Evolutionary conservation across 768 basidiomycete species (phyloP).

Genomic region (Artomyces pyxidatus): DNA sequence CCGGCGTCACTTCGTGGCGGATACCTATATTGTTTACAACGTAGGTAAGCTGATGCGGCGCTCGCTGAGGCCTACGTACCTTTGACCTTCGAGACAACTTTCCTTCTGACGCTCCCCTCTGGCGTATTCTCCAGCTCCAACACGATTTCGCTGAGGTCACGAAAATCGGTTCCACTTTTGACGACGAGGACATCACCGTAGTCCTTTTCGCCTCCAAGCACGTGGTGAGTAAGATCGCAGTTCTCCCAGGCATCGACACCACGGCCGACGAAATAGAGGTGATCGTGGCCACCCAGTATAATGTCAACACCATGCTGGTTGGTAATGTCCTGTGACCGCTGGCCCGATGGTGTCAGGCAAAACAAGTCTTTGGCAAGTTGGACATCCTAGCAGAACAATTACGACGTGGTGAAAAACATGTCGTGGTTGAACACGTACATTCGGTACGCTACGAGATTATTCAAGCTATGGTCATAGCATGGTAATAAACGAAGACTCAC

Average conservation of each 20-base stretch:
- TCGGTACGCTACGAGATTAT: constrained; percentile 20
- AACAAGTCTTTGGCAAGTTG: constrained; percentile 56
- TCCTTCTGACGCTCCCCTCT: constrained; percentile 52
- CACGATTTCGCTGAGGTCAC: constrained; percentile 70
- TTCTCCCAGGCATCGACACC: constrained; percentile 62
- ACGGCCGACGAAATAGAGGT: constrained; percentile 66
- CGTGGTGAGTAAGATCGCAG: constrained; percentile 41
- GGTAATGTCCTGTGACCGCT: constrained; percentile 33
- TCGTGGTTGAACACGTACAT: constrained; percentile 16
- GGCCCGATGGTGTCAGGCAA: constrained; percentile 50
- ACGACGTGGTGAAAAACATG: neutral
- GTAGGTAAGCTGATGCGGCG: neutral
- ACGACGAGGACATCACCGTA: constrained; percentile 62
- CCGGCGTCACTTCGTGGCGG: constrained; percentile 54
- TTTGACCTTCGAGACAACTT: constrained; percentile 51
- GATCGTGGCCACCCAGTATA: constrained; percentile 85
- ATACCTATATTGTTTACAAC: constrained; percentile 40
- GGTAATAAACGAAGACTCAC: constrained; percentile 25
- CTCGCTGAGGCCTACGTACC: constrained; percentile 37
- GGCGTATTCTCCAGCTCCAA: constrained; percentile 56
- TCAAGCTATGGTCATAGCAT: neutral
- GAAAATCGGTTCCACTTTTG: constrained; percentile 88
- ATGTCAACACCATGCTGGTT: constrained; percentile 72
- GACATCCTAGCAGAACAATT: constrained; percentile 46
- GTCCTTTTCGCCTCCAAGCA: constrained; percentile 67